Conservation (phyloP, 179 eudicot genomes). For the Spergularia azorica region DNA sequence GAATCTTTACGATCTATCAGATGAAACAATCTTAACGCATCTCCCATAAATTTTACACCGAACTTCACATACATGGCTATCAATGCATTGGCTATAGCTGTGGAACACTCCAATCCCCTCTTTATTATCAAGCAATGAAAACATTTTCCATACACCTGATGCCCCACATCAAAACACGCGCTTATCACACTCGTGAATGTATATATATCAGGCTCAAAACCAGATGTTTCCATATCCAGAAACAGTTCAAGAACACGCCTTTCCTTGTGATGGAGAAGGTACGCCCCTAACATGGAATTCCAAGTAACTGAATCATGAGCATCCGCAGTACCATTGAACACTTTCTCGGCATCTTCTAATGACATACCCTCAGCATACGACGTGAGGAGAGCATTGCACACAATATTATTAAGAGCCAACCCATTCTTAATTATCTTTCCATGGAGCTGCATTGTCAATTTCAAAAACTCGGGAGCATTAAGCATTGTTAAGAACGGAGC, state of each 20-base stretch:
- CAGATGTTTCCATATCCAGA: slow-evolving; percentile 52
- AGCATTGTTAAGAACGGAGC: slow-evolving; percentile 71
- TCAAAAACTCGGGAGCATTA: slow-evolving; percentile 43
- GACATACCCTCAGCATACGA: slow-evolving; percentile 74
- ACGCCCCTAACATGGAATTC: slow-evolving; percentile 87
- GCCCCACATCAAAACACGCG: slow-evolving; percentile 55
- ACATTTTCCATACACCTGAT: slow-evolving; percentile 49
- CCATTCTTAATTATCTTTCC: slow-evolving; percentile 61
- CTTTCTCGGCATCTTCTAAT: slow-evolving; percentile 55
- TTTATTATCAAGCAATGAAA: slow-evolving; percentile 68
- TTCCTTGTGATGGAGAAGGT: slow-evolving; percentile 49
- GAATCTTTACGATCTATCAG: slow-evolving; percentile 51
- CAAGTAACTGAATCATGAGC: slow-evolving; percentile 68
- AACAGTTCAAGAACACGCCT: slow-evolving; percentile 57
- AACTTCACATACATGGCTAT: slow-evolving; percentile 72
- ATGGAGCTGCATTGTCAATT: slow-evolving; percentile 55
- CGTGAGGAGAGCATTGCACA: slow-evolving; percentile 64
- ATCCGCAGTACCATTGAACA: slow-evolving; percentile 43
- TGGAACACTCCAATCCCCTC: slow-evolving; percentile 60
- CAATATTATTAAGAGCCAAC: slow-evolving; percentile 43
- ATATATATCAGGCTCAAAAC: slow-evolving; percentile 66
- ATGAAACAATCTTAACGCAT: slow-evolving; percentile 65
- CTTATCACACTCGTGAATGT: slow-evolving; percentile 71
- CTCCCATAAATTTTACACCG: slow-evolving; percentile 43
- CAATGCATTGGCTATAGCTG: slow-evolving; percentile 65